These are phyloP conservation scores for Blepharisma japonicum DNA, from an alignment of 73 alveolate genomes.

Conservation along the genomic window DNA sequence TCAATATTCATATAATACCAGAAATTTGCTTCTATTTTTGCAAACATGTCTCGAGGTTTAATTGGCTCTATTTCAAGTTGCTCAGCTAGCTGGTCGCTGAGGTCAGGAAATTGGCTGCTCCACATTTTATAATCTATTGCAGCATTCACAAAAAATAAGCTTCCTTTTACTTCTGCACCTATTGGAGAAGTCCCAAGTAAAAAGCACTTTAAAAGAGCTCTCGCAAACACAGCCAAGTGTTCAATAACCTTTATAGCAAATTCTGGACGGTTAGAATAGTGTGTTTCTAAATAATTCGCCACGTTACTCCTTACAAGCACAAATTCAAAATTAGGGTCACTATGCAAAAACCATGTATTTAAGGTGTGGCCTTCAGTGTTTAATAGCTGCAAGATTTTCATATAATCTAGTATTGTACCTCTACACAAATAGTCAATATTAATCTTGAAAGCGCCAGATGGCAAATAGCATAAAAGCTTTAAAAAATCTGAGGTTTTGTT, in stretches of 20 bases:
- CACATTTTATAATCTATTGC: conserved; percentile 5
- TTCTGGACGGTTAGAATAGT: background rate
- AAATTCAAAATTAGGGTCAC: background rate
- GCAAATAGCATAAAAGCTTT: background rate
- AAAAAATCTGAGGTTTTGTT: background rate
- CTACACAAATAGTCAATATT: background rate
- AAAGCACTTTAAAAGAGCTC: conserved; percentile 4
- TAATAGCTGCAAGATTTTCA: background rate
- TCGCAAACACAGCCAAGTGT: background rate
- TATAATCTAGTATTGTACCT: background rate
- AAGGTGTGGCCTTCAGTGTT: background rate
- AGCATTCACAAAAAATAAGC: conserved; percentile 20
- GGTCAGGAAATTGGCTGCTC: background rate
- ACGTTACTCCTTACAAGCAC: background rate
- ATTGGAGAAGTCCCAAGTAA: background rate
- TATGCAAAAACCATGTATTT: conserved; percentile 12
- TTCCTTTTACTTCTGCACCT: background rate
- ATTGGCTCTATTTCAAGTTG: background rate
- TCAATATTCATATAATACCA: conserved; percentile 15
- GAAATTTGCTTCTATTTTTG: conserved; percentile 6
- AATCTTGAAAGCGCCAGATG: conserved; percentile 23
- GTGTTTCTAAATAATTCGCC: background rate
- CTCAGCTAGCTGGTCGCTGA: background rate
- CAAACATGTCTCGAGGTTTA: background rate
- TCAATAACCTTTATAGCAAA: background rate